Conservation (phyloP, 1,284 basidiomycete species). For the Austroboletus rostrupii region DNA sequence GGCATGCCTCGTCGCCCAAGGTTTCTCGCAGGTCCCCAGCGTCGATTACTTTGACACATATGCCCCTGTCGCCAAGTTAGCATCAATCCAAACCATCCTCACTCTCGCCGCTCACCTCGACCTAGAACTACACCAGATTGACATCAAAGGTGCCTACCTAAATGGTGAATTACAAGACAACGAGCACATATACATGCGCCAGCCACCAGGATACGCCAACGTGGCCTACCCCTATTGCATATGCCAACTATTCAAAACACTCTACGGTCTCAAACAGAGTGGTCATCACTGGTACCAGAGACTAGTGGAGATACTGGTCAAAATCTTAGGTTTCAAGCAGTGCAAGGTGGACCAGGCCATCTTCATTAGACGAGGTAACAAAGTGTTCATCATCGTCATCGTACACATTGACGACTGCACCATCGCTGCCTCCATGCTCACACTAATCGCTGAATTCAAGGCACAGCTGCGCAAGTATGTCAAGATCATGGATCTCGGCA, state of each 20-base stretch:
- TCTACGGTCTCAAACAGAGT: background rate
- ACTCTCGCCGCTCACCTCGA: background rate
- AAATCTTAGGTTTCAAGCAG: no score
- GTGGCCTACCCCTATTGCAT: background rate
- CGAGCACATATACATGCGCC: background rate
- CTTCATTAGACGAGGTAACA: background rate
- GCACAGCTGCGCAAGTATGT: no score
- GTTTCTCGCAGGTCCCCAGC: no score
- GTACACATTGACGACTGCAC: background rate
- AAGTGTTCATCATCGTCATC: background rate
- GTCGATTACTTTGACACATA: slow-evolving; percentile 37
- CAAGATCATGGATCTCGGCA: background rate
- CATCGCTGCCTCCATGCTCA: background rate
- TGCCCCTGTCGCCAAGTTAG: background rate
- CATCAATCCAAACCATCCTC: background rate
- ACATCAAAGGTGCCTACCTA: background rate
- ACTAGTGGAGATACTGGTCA: no score
- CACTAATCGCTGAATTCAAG: no score
- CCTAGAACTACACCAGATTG: background rate
- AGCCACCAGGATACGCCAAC: background rate
- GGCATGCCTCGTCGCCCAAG: slow-evolving; percentile 37
- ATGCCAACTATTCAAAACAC: background rate
- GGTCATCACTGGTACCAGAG: no score
- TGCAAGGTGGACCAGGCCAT: no score
- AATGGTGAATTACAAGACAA: background rate